Evolutionary conservation across 768 basidiomycete genomes (phyloP), one percentile per base, ranked within the genome.

Genomic region (Termitomyces sp.): DNA sequence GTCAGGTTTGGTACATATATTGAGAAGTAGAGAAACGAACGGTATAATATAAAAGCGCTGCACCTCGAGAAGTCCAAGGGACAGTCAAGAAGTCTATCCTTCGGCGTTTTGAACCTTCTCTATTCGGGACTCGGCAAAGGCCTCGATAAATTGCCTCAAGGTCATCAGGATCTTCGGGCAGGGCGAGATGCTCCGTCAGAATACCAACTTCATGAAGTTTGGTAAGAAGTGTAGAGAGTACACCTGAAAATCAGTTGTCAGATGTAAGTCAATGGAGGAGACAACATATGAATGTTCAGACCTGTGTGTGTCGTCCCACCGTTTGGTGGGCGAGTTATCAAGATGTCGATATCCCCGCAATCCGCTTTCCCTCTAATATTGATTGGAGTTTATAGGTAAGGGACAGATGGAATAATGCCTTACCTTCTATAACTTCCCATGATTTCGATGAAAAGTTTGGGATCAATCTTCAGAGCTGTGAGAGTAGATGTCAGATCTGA

Each of bases 351-450:
- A 66, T 97, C 95, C 2, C 95, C 95, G 53, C 91, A 94, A 51
- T 85, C 84, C 0, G 77, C 71, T 66, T 89, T 88, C 5, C 93
- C 91, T 55, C 93, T 91, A 4, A 11, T 3, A 12, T n/a, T 48
- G 38, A 42, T 38, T 39, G 55, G 54, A 39, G 45, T 18, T 36
- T 23, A 42, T 47, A 29, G n/a, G 47, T 10, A 15, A 52, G 23
- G 2, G 20, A 42, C 16, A 12, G 12, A 33, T 5, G 46, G 25
- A 36, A n/a, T 9, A 35, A 15, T 18, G 53, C 46, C n/a, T 39
- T 22, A 82, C 88, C 91, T 78, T 62, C 94, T 73, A 67, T 87
- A 98, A 59, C 91, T 93, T 1, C 94, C 95, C 94, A 96, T 95
- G 45, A 95, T 86, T 47, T 94, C 85, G 10, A 97, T 70, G 63